phyloP scores from a whole-genome alignment of 2,329 filamentous ascomycete genomes.

The Fusarium temperatum region DNA sequence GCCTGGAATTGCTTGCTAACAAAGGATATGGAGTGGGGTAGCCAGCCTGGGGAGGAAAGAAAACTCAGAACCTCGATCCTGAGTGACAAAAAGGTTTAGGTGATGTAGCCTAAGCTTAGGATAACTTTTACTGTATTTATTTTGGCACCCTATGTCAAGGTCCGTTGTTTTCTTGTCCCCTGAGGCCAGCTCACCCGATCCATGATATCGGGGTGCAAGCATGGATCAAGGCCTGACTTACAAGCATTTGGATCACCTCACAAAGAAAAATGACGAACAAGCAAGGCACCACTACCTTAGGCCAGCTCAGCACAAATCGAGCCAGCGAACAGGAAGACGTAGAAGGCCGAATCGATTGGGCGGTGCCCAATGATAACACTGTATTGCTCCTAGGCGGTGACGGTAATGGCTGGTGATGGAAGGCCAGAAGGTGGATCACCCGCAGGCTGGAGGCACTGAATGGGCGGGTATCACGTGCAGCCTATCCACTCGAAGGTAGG shows the following conservation, averaged over 20 bases:
- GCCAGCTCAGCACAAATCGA: constrained; percentile 20
- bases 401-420: constrained; percentile 27
- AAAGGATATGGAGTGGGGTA: neutral
- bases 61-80: too few relatives aligned
- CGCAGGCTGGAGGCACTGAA: constrained; percentile 16
- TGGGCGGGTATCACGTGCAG: constrained; percentile 48
- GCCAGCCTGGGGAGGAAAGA: neutral
- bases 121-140: too few relatives aligned
- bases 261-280: constrained; percentile 5
- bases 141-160: too few relatives aligned
- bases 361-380: constrained; percentile 36
- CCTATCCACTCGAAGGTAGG: constrained; percentile 35
- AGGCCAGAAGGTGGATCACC: constrained; percentile 29
- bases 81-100: too few relatives aligned
- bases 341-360: constrained; percentile 9
- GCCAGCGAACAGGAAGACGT: constrained; percentile 22
- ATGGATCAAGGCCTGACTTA: constrained; percentile 9
- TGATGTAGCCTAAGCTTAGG: too few relatives aligned
- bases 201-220: constrained; percentile 10
- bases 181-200: constrained; percentile 5
- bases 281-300: constrained; percentile 20
- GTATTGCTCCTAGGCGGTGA: constrained; percentile 42
- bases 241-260: constrained; percentile 4
- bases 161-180: too few relatives aligned
- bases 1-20: constrained; percentile 25